Percentiles rank a stretch among this genome's conserved stretches.
These are phyloP conservation scores for Termitomyces sp. DNA, from an alignment of 1,284 basidiomycete genomes.

Conservation along the genomic window DNA sequence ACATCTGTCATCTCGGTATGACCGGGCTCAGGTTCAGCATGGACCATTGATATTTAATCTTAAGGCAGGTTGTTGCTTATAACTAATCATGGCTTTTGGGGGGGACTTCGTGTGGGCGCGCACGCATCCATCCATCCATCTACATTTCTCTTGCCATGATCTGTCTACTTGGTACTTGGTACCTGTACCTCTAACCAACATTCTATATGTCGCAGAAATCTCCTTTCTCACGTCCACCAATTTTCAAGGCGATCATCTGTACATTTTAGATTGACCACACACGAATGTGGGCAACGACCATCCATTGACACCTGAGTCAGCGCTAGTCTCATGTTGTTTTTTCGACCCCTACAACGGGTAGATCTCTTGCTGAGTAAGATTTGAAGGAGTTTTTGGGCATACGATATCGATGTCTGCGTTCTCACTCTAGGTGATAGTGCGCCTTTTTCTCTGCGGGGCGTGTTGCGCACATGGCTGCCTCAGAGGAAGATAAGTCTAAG, in stretches of 20 bases:
- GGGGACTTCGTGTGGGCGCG: neutral
- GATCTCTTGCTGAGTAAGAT: neutral
- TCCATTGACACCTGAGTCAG: too few species aligned
- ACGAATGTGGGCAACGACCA: too few species aligned
- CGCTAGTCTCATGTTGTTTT: neutral
- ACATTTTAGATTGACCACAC: too few species aligned
- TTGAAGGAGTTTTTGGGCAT: neutral
- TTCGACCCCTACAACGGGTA: neutral
- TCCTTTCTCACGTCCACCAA: neutral
- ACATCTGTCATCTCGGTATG: neutral
- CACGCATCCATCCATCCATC: neutral
- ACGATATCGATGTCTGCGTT: neutral
- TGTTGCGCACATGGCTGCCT: neutral
- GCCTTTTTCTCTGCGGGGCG: neutral
- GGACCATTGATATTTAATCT: neutral
- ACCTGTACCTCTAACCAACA: neutral
- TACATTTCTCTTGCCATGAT: neutral
- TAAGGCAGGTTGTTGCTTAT: neutral
- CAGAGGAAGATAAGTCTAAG: too few species aligned
- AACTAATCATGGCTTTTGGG: neutral
- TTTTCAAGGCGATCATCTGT: neutral
- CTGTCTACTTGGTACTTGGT: neutral
- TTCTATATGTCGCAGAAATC: neutral
- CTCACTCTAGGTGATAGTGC: neutral
- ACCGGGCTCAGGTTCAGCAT: neutral